Evolutionary conservation across 495 filamentous ascomycete species (phyloP), one percentile per base, ranked within the genome.

Genomic region (Pseudevernia furfuracea): DNA sequence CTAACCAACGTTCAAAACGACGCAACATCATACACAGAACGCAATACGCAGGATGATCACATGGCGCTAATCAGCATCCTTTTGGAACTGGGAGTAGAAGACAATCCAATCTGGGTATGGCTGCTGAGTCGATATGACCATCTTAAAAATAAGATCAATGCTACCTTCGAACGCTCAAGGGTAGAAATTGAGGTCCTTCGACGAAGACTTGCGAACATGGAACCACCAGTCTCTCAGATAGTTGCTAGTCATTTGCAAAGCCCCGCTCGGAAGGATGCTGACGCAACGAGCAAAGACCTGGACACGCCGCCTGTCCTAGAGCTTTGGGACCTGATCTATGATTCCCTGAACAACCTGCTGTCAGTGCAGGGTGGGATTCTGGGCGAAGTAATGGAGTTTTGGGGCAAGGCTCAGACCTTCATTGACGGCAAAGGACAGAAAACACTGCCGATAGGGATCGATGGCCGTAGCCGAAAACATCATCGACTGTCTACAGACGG

Each of bases 91-190:
- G 94, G 94, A 30, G 92, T 96, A 15, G 88, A 94, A 28, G 91
- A 97, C 58, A 97, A 96, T 72, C 94, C 94, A 14, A 93, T 97
- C 59, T 96, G 89, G 89, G 82, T 91, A 2, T 98, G 94, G 94
- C 82, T 98, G 46, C 76, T 92, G 60, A 96, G 89, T 69, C 85
- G 90, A 9, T 92, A 89, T 69, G 90, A 96, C 57, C 88, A 92
- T 69, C 75, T 98, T 44, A 96, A 92, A 70, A 85, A 84, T 63
- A 93, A 89, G 66, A 92, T 96, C 56, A 81, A 81, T 14, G 78
- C 84, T 3, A 87, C 87, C 25, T 90, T 89, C 61, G 92, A 97
- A 53, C 83, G 90, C 25, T 87, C 89, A 37, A 87, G 88, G 71
- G 86, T 92, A 11, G 92, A 97, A 73, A 91, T 97, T 69, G 94